phyloP scores from a whole-genome alignment of 2,329 filamentous ascomycete genomes.

The Fusarium sp. region DNA sequence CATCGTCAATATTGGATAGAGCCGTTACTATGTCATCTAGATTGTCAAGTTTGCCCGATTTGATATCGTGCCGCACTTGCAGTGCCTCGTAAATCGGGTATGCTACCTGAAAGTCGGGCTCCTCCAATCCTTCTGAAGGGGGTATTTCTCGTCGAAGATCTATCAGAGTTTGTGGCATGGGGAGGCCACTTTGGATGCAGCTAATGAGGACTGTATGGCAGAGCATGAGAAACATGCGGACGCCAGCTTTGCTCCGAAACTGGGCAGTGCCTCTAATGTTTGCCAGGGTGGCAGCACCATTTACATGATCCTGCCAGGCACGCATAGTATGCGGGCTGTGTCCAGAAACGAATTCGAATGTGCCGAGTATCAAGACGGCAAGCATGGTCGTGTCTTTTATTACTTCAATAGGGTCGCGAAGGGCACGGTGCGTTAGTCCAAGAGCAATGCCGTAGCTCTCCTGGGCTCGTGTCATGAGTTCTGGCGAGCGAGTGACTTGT shows the following conservation, averaged over 20 bases:
- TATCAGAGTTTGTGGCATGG: constrained; percentile 58
- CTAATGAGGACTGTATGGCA: constrained; percentile 61
- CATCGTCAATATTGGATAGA: constrained; percentile 54
- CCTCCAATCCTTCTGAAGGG: constrained; percentile 47
- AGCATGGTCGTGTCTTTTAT: constrained; percentile 62
- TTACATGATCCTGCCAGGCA: constrained; percentile 63
- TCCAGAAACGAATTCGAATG: constrained; percentile 64
- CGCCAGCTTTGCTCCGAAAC: constrained; percentile 56
- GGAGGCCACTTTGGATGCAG: constrained; percentile 59
- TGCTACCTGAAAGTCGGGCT: constrained; percentile 55
- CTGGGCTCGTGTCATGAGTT: constrained; percentile 58
- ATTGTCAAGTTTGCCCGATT: constrained; percentile 49
- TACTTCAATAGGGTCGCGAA: constrained; percentile 55
- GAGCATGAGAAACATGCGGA: constrained; percentile 64
- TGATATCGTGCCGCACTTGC: constrained; percentile 59
- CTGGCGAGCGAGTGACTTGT: constrained; percentile 53
- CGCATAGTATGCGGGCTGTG: constrained; percentile 56
- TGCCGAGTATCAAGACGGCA: constrained; percentile 61
- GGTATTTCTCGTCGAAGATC: constrained; percentile 57
- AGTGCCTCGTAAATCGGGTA: constrained; percentile 57
- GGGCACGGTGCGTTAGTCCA: constrained; percentile 59
- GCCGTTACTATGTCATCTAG: constrained; percentile 49
- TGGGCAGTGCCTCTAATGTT: constrained; percentile 59
- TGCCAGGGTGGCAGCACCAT: constrained; percentile 61
- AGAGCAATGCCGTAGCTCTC: constrained; percentile 62